A percentile compares a stretch with the other conserved stretches of the same genome.
Evolutionary conservation across 768 basidiomycete species (phyloP).

Genomic region (Phaeotremella fagi): DNA sequence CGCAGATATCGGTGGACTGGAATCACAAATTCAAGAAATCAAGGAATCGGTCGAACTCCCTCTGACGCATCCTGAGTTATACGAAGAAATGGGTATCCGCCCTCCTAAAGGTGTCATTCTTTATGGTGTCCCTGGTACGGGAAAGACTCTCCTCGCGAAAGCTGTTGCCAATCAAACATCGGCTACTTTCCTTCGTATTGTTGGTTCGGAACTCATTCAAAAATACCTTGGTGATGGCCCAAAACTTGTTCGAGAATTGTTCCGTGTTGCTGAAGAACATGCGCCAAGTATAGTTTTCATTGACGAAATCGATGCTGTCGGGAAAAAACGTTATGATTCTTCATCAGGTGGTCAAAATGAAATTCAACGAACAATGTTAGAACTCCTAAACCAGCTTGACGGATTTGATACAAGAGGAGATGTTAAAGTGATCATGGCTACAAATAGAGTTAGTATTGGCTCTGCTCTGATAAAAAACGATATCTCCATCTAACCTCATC

Average conservation of each 20-base stretch:
- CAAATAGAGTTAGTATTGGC: conserved; percentile 60
- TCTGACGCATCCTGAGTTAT: conserved; percentile 93
- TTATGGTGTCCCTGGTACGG: conserved; percentile 96
- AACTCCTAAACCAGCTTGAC: conserved; percentile 94
- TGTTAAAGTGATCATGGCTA: conserved; percentile 99
- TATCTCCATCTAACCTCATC: no score
- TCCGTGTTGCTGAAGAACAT: conserved; percentile 94
- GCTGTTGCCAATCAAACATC: conserved; percentile 98
- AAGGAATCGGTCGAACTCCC: conserved; percentile 99
- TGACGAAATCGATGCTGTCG: conserved; percentile 97
- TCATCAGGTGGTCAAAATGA: conserved; percentile 98
- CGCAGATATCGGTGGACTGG: conserved; percentile 95
- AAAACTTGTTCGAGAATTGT: conserved; percentile 93
- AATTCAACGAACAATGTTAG: conserved; percentile 98
- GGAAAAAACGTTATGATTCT: conserved; percentile 99
- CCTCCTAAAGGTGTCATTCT: conserved; percentile 99
- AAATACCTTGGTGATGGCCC: conserved; percentile 99
- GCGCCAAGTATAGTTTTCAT: conserved; percentile 99
- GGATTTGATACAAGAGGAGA: conserved; percentile 99
- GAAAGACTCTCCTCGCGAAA: conserved; percentile 95
- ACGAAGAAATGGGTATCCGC: conserved; percentile 99
- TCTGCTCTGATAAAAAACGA: background rate
- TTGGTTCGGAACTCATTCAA: conserved; percentile 96
- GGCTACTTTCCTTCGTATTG: conserved; percentile 93
- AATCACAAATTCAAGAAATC: conserved; percentile 96